phyloP scores from a whole-genome alignment of 306 rosid species.

The Echinosophora koreensis region DNA sequence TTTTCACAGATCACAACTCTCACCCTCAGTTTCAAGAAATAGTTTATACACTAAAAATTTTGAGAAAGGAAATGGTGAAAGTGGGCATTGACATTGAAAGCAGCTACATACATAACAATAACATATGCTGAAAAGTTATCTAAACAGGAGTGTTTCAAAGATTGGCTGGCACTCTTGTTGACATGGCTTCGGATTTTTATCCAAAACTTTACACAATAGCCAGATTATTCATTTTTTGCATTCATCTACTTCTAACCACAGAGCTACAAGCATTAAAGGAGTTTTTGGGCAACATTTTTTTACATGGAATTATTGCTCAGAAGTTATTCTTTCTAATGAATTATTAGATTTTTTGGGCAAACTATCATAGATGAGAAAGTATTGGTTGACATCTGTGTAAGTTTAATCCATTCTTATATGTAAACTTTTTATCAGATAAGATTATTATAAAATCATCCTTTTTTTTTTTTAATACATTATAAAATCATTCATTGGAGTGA shows the following conservation, averaged over 20 bases:
- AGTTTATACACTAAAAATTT: conserved; percentile 44
- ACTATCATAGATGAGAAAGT: too few species aligned
- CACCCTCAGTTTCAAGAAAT: conserved; percentile 70
- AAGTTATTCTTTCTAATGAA: not conserved
- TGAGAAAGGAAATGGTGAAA: conserved; percentile 63
- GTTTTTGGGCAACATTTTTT: conserved; percentile 7
- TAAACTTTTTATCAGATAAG: too few species aligned
- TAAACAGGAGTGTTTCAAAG: conserved; percentile 11
- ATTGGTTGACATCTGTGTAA: too few species aligned
- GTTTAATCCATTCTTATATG: too few species aligned
- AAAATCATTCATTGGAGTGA: too few species aligned
- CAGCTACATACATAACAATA: conserved; percentile 35
- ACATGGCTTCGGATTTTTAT: not conserved
- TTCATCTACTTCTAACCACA: not conserved
- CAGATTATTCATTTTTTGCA: not conserved
- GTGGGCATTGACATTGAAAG: conserved; percentile 38
- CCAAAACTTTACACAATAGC: not conserved
- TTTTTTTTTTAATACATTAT: too few species aligned
- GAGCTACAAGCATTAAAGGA: conserved; percentile 8
- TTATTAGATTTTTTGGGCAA: not conserved
- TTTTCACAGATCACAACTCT: conserved; percentile 72
- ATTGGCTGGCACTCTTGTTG: conserved; percentile 12
- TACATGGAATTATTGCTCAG: not conserved
- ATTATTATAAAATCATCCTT: too few species aligned
- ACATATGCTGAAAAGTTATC: conserved; percentile 29